Conservation (phyloP, 2,329 filamentous ascomycete genomes). For the Scedosporium boydii region DNA sequence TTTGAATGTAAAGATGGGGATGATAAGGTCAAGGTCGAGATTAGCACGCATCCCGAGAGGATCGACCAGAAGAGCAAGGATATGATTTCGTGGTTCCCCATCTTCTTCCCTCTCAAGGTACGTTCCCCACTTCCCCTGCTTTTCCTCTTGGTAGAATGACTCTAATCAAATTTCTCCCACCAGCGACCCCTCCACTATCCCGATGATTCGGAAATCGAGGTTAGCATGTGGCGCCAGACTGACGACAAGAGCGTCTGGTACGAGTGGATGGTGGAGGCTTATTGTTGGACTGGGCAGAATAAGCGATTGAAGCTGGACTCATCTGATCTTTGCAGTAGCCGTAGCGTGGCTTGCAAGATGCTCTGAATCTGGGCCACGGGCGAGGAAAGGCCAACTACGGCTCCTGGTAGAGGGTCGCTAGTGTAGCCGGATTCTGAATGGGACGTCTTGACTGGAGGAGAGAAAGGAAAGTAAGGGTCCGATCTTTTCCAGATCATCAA, state of each 20-base stretch:
- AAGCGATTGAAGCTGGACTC: constrained; percentile 55
- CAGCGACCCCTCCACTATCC: constrained; percentile 81
- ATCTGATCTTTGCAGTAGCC: constrained; percentile 59
- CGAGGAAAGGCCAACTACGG: no score
- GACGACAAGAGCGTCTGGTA: constrained; percentile 98
- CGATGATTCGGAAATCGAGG: constrained; percentile 72
- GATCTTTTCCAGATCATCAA: no score
- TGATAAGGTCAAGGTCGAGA: constrained; percentile 55
- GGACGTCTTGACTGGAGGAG: no score
- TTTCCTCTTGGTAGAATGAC: background rate
- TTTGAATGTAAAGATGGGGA: constrained; percentile 48
- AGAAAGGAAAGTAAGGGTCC: no score
- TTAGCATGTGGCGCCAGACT: constrained; percentile 93
- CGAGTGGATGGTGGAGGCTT: constrained; percentile 92
- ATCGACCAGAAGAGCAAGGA: constrained; percentile 90
- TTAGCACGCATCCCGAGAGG: constrained; percentile 85
- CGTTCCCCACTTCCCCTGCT: constrained; percentile 15
- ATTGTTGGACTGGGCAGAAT: constrained; percentile 51
- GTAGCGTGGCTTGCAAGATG: constrained; percentile 63
- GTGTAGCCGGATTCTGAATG: no score
- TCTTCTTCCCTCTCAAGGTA: constrained; percentile 94
- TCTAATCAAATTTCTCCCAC: background rate
- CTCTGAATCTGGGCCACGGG: background rate
- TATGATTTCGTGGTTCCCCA: constrained; percentile 99
- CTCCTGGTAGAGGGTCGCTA: no score